Conservation (phyloP, 331 rosid genomes). For the Erythrophleum ivorense region DNA sequence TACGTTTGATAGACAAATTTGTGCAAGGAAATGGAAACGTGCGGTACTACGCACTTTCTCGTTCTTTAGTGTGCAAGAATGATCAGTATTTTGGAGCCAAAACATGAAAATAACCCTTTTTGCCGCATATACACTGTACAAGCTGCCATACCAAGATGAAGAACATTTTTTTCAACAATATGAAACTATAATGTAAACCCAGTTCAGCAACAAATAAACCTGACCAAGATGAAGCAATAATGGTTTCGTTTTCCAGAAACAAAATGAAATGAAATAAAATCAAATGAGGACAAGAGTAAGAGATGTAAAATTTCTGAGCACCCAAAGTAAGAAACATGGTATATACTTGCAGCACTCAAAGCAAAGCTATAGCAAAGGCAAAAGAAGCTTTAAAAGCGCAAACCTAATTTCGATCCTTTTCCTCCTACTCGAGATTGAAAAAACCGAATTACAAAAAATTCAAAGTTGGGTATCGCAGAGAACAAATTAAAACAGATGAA, state of each 20-base stretch:
- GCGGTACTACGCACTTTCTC: too few species aligned
- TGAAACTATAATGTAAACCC: constrained; percentile 16
- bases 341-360: neutral
- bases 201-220: constrained; percentile 26
- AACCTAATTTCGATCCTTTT: constrained; percentile 27
- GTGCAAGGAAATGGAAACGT: too few species aligned
- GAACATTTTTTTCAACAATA: neutral
- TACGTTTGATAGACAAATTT: too few species aligned
- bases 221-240: constrained; percentile 5
- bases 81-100: too few species aligned
- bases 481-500: neutral
- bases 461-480: constrained; percentile 31
- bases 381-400: constrained; percentile 1
- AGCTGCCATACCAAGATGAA: too few species aligned
- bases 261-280: constrained; percentile 5
- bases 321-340: neutral
- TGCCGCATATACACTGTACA: too few species aligned
- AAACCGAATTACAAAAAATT: constrained; percentile 14
- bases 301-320: constrained; percentile 16
- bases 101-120: too few species aligned
- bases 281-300: neutral
- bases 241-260: neutral
- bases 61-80: too few species aligned
- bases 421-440: neutral
- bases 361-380: neutral